A percentile compares a stretch with the other conserved stretches of the same genome.
Conservation (phyloP, 2,329 filamentous ascomycete genomes). For the Sarocladium kiliense region DNA sequence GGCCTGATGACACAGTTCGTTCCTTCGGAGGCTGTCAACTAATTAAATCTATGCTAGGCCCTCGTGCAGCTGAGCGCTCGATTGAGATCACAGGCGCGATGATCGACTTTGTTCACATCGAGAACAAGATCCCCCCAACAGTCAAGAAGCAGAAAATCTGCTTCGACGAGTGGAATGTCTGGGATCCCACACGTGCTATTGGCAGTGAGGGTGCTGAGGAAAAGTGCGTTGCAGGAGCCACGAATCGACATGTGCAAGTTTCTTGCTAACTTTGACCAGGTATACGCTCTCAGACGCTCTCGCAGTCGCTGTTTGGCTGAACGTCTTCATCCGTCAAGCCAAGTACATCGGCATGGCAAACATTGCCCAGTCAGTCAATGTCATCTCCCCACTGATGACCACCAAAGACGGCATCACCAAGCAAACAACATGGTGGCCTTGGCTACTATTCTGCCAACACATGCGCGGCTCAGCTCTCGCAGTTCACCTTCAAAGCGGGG, state of each 20-base stretch:
- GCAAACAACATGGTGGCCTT: slow-evolving; percentile 72
- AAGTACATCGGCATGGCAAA: slow-evolving; percentile 71
- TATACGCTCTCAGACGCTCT: slow-evolving; percentile 73
- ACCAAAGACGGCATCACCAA: slow-evolving; percentile 56
- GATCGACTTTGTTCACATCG: slow-evolving; percentile 69
- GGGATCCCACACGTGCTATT: slow-evolving; percentile 66
- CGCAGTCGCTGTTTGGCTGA: slow-evolving; percentile 70
- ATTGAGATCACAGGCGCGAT: slow-evolving; percentile 64
- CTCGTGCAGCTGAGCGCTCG: slow-evolving; percentile 66
- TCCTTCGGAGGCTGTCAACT: neutral
- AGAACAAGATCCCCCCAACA: slow-evolving; percentile 54
- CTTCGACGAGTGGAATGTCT: slow-evolving; percentile 85
- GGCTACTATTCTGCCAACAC: slow-evolving; percentile 55
- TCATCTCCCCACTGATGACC: slow-evolving; percentile 74
- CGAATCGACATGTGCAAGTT: neutral
- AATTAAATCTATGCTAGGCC: slow-evolving; percentile 34
- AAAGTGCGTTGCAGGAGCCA: slow-evolving; percentile 21
- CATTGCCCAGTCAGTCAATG: slow-evolving; percentile 73
- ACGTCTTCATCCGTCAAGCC: slow-evolving; percentile 70
- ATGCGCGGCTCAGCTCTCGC: slow-evolving; percentile 70
- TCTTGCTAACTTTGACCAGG: slow-evolving; percentile 9
- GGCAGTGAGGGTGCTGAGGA: slow-evolving; percentile 73
- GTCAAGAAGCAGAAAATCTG: slow-evolving; percentile 66
- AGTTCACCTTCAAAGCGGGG: slow-evolving; percentile 56
- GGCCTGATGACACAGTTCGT: neutral